Base-by-base conservation (phyloP, 176 grass and related monocot species). In the Oryza longistaminata region DNA sequence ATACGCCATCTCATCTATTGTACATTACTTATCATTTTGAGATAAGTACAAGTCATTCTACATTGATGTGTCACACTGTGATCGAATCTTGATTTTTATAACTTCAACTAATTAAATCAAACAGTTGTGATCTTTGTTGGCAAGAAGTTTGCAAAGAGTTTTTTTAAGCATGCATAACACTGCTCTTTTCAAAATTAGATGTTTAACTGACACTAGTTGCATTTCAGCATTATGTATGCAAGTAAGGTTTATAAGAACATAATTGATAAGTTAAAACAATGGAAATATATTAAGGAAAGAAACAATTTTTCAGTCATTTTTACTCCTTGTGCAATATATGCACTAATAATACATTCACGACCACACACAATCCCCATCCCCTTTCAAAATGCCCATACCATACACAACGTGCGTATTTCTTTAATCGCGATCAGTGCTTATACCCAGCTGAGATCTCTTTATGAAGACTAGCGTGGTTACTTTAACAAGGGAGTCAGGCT, bases 401-500 rank as follows among this genome's bases (percentile, higher is more conserved):
- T 10, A 31, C 39, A 16, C 34, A 39, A 15, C 53, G 1, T 58
- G 19, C 6, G 3, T 6, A 69, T 73, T 76, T 33, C 13, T 60
- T 58, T 25, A 25, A 12, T 55, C 53, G 11, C 79, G 34, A 55
- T 50, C 31, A 48, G 46, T 64, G 39, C 37, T 77, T 82, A 26
- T 48, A 45, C 21, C 40, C n/a, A 40, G 14, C 52, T 26, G 61
- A 64, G 66, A 65, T 88, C 42, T 49, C 52, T 42, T 40, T 73
- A 53, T 26, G 84, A 27, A 49, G 37, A 70, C 25, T 52, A 31
- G 44, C 0, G 9, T n/a, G 9, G 17, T 8, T 68, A 52, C 72
- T 85, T 85, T 77, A 60, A 58, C 9, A 42, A 27, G 34, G 27
- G 21, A 27, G 55, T 9, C 33, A 68, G 64, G 68, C 68, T 76